Conservation (phyloP, 2,329 filamentous ascomycete species). For the Fusarium devonianum region DNA sequence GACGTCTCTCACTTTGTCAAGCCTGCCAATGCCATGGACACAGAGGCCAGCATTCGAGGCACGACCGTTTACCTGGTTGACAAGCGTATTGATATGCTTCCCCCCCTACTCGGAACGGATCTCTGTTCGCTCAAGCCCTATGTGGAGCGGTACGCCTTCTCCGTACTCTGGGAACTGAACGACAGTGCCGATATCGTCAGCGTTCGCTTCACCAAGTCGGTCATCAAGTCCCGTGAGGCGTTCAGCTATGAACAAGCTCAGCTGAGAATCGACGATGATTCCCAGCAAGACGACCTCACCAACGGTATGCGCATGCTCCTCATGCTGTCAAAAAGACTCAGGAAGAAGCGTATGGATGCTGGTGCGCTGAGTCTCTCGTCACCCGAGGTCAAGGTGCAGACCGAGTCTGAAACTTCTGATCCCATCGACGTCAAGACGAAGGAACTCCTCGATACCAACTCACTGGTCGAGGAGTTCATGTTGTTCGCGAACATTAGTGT, state of each 20-base stretch:
- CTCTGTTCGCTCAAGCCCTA: constrained; percentile 96
- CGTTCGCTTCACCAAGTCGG: constrained; percentile 93
- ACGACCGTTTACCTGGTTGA: constrained; percentile 98
- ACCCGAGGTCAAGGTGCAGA: constrained; percentile 96
- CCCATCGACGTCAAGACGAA: constrained; percentile 97
- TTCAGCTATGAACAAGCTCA: constrained; percentile 99
- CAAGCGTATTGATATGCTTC: constrained; percentile 99
- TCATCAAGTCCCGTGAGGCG: constrained; percentile 94
- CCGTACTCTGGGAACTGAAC: constrained; percentile 87
- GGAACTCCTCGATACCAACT: constrained; percentile 92
- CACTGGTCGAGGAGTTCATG: constrained; percentile 99
- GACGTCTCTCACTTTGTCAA: constrained; percentile 99
- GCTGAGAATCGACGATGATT: constrained; percentile 86
- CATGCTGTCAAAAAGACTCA: constrained; percentile 88
- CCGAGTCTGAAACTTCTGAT: constrained; percentile 94
- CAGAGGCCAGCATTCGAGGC: constrained; percentile 89
- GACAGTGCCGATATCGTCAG: constrained; percentile 84
- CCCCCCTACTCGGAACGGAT: constrained; percentile 93
- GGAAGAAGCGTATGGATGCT: constrained; percentile 94
- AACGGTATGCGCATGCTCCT: constrained; percentile 87
- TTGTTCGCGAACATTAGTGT: constrained; percentile 96
- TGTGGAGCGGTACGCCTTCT: constrained; percentile 92
- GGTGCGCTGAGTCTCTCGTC: constrained; percentile 94
- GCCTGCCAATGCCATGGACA: constrained; percentile 96
- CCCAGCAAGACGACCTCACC: constrained; percentile 88